Percentiles rank a stretch among this genome's conserved stretches.
Evolutionary conservation across 805 yeast genomes (phyloP).

Genomic region (Saccharomycopsis sp.): DNA sequence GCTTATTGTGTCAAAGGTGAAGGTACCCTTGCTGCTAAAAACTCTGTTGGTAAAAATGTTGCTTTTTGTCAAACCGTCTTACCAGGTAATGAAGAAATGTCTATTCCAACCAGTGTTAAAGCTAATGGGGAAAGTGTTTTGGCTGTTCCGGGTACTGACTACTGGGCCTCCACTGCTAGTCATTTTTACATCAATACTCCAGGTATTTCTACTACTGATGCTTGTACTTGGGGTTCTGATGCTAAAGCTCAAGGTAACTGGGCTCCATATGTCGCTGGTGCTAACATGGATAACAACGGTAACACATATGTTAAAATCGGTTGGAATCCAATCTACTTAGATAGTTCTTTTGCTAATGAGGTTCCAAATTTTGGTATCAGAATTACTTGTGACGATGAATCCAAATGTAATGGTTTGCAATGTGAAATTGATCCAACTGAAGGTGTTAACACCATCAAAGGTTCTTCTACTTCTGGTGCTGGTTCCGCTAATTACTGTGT

Average conservation of each 20-base stretch:
- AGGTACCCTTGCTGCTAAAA: conserved; percentile 57
- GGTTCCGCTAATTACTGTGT: conserved; percentile 76
- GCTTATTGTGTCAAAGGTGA: conserved; percentile 69
- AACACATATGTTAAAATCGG: conserved; percentile 77
- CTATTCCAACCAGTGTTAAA: conserved; percentile 70
- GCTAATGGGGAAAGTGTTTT: conserved; percentile 37
- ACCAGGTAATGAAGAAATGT: conserved; percentile 93
- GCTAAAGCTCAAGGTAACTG: conserved; percentile 73
- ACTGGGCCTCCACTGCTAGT: conserved; percentile 81
- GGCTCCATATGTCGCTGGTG: conserved; percentile 92
- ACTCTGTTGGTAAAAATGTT: conserved; percentile 46
- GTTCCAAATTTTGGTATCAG: conserved; percentile 63
- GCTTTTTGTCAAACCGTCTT: conserved; percentile 89
- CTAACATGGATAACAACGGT: conserved; percentile 61
- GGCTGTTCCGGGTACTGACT: conserved; percentile 79
- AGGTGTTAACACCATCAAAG: conserved; percentile 48
- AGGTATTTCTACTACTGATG: conserved; percentile 65
- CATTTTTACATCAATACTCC: conserved; percentile 82
- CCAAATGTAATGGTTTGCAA: conserved; percentile 63
- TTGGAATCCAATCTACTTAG: conserved; percentile 83
- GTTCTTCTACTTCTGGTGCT: conserved; percentile 35
- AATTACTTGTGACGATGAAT: conserved; percentile 60
- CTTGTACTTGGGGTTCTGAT: conserved; percentile 75
- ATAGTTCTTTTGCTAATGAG: conserved; percentile 39
- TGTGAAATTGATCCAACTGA: conserved; percentile 73